Base-by-base conservation (phyloP, 768 basidiomycete species). In the Boletus fagicola region DNA sequence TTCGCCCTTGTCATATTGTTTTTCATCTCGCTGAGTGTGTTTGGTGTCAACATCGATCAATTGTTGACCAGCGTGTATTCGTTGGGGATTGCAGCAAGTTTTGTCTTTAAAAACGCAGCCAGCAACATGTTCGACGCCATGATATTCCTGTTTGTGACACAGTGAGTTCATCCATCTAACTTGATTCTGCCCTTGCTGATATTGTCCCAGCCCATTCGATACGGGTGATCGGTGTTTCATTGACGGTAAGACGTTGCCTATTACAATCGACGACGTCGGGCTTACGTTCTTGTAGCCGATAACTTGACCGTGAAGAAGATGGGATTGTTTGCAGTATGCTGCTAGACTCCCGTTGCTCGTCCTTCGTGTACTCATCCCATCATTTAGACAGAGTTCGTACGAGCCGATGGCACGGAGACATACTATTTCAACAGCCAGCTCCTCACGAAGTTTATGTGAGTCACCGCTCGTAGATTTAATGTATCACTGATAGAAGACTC, bases 221-320 rank as follows among this genome's bases (percentile, higher is more conserved):
- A 89, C 89, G 24, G 90, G 90, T 12, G 90, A 92, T 72, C 81
- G 90, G n/a, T 84, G 85, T 62, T 85, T 91, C 65, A 84, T 92
- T 59, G 86, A 86, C 59, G 66, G 82, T 82, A 57, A 62, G 78
- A 44, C 10, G 35, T 68, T 26, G 10, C 11, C 40, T 18, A 22
- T 33, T n/a, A 38, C 43, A 10, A 36, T 35, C 7, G 18, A 40
- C 18, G 16, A 51, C 16, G 13, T 24, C 28, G 16, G 6, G 31
- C 54, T 71, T 33, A 70, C 50, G 5, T n/a, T n/a, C 28, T 8
- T 22, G 3, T 35, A 85, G 83, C 80, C 22, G 87, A 91, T 57
- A 84, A 86, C 57, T 67, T 90, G 33, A 79, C 88, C 30, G 90
- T 92, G 31, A 92, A 89, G 72, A 87, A 84, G 73, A 88, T 91